These are phyloP conservation scores for Protea cynaroides DNA, from an alignment of 164 flowering plant species.

Conservation along the genomic window DNA sequence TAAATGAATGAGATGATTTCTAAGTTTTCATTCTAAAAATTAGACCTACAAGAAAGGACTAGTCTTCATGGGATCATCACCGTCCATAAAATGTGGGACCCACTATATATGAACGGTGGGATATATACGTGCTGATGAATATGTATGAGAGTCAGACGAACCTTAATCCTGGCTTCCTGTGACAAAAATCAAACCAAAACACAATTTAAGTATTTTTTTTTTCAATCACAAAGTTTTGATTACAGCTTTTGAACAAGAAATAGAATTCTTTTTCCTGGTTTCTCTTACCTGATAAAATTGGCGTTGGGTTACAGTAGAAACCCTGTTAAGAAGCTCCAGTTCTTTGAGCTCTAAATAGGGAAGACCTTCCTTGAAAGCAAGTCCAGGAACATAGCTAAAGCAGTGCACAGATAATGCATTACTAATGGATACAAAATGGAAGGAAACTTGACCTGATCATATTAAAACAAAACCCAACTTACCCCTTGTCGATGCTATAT, in stretches of 20 bases:
- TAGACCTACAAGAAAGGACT: too few relatives aligned
- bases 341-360: slow-evolving; percentile 49
- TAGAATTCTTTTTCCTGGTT: too few relatives aligned
- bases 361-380: slow-evolving; percentile 41
- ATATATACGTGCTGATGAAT: too few relatives aligned
- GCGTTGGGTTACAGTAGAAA: slow-evolving; percentile 35
- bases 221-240: neutral
- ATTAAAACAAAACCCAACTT: neutral
- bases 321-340: slow-evolving; percentile 33
- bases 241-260: neutral
- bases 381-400: slow-evolving; percentile 56
- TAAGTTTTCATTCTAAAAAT: too few relatives aligned
- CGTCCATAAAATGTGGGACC: too few relatives aligned
- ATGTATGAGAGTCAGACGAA: slow-evolving; percentile 9
- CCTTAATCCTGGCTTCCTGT: slow-evolving; percentile 87
- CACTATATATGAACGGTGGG: too few relatives aligned
- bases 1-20: too few relatives aligned
- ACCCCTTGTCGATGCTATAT: slow-evolving; percentile 28
- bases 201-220: slow-evolving; percentile 4
- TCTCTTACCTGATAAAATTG: slow-evolving; percentile 66
- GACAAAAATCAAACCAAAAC: slow-evolving; percentile 3
- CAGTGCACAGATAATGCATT: neutral
- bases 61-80: too few relatives aligned
- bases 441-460: neutral
- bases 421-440: neutral